Evolutionary conservation across 2,329 filamentous ascomycete species (phyloP).

Genomic region (Penicillium olsonii): DNA sequence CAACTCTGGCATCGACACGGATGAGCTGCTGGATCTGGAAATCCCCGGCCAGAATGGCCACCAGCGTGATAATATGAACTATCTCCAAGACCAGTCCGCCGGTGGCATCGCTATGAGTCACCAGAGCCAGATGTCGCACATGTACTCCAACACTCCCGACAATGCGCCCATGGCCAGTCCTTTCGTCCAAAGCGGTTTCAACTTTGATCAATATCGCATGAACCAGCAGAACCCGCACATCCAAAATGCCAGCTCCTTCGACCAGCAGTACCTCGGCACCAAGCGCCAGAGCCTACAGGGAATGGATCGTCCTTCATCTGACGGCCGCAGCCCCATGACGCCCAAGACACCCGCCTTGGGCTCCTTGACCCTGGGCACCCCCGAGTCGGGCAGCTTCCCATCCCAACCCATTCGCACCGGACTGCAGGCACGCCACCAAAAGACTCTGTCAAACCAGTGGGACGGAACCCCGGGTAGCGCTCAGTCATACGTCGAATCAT

Average conservation of each 20-base stretch:
- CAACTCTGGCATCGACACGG: slow-evolving; percentile 78
- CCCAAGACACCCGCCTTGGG: slow-evolving; percentile 80
- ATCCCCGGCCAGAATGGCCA: slow-evolving; percentile 44
- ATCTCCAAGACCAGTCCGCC: slow-evolving; percentile 55
- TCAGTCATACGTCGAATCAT: slow-evolving; percentile 77
- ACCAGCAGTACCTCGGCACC: slow-evolving; percentile 59
- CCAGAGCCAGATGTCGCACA: slow-evolving; percentile 66
- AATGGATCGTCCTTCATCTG: slow-evolving; percentile 73
- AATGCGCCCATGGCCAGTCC: slow-evolving; percentile 90
- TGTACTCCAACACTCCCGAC: slow-evolving; percentile 89
- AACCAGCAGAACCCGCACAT: slow-evolving; percentile 50
- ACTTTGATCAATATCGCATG: slow-evolving; percentile 71
- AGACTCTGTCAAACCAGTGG: slow-evolving; percentile 86
- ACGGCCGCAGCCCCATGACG: slow-evolving; percentile 76
- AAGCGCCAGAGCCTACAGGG: slow-evolving; percentile 65
- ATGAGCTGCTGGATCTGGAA: slow-evolving; percentile 75
- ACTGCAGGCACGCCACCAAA: slow-evolving; percentile 67
- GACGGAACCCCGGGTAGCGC: slow-evolving; percentile 82
- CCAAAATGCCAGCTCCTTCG: slow-evolving; percentile 45
- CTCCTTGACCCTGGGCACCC: slow-evolving; percentile 69
- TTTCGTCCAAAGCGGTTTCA: slow-evolving; percentile 73
- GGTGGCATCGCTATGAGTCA: slow-evolving; percentile 62
- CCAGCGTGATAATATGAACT: slow-evolving; percentile 38
- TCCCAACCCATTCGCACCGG: slow-evolving; percentile 75
- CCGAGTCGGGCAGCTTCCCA: slow-evolving; percentile 71